Evolutionary conservation across 192 early-diverging fungal species (phyloP), one percentile per base, ranked within the genome.

Genomic region (Entomortierella lignicola): DNA sequence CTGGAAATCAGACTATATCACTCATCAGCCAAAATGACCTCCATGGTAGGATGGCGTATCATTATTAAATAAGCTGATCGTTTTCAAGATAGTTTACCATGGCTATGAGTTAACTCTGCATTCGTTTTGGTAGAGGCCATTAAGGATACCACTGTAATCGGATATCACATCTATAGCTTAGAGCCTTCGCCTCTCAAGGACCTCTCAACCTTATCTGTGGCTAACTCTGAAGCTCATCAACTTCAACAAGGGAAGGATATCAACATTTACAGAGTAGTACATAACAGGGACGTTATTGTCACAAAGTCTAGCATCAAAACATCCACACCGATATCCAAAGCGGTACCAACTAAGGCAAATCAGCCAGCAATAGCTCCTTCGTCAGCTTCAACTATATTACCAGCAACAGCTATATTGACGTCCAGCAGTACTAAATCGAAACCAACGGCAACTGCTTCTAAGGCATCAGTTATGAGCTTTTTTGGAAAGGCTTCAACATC

Each of bases 231-330:
- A 37, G 75, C 75, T 0, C 55, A 8, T 43, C 60, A 63, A 47
- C 67, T 79, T 37, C 75, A 79, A 50, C 32, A 70, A 54, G 75
- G 62, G 34, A 79, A 79, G 26, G 75, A 79, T 47, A 55, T 79
- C 30, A 79, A 70, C 26, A 13, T 23, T 0, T 79, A 66, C 57
- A 69, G 75, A 27, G 26, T 70, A 25, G 44, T 79, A 37, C 26
- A 60, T 8, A 79, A 70, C 57, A 48, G 41, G 4, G 29, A 61
- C 2, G 57, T 61, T 8, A 34, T 64, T 39, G 52, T 66, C 21
- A 60, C 75, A 10, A 58, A 64, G 43, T 55, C 67, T 32, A 54
- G 47, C 41, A 43, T 3, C 31, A 55, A 63, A 0, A 7, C 47
- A 11, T 48, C 66, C 2, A 8, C 52, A 25, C 34, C 60, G 12